A percentile compares a stretch with the other conserved stretches of the same genome.
These are phyloP conservation scores for Meira miltonrushii DNA, from an alignment of 1,284 basidiomycete species.

Conservation along the genomic window DNA sequence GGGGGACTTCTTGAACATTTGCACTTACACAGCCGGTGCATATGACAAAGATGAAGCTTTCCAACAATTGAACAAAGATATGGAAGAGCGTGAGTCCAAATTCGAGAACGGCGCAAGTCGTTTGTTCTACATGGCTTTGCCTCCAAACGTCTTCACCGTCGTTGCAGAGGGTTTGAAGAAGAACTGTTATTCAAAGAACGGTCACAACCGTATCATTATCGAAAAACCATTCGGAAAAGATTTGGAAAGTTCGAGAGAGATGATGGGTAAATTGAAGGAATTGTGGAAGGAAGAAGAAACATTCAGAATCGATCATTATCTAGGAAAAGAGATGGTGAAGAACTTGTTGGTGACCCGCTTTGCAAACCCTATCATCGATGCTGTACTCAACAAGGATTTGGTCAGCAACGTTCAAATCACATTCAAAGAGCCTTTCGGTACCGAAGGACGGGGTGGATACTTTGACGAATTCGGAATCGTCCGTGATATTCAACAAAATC, in stretches of 20 bases:
- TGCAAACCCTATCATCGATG: constrained; percentile 48
- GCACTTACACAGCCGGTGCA: constrained; percentile 47
- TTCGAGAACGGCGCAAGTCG: constrained; percentile 20
- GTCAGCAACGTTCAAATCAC: constrained; percentile 53
- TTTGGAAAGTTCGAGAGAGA: constrained; percentile 45
- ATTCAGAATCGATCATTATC: constrained; percentile 53
- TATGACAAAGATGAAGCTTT: constrained; percentile 48
- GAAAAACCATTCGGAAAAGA: constrained; percentile 52
- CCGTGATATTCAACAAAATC: constrained; percentile 54
- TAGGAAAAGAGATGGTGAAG: constrained; percentile 53
- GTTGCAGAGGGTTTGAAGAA: constrained; percentile 46
- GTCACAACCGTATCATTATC: constrained; percentile 48
- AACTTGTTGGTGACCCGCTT: constrained; percentile 50
- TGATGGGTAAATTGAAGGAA: constrained; percentile 48
- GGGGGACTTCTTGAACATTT: constrained; percentile 38
- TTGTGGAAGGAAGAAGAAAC: constrained; percentile 52
- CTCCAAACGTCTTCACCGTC: constrained; percentile 49
- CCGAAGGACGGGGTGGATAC: constrained; percentile 54
- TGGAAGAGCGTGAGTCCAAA: constrained; percentile 35
- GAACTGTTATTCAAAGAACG: constrained; percentile 45
- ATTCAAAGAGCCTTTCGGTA: constrained; percentile 54
- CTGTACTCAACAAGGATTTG: constrained; percentile 49
- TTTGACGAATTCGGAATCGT: constrained; percentile 55
- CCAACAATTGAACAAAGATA: constrained; percentile 39
- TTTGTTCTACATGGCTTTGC: constrained; percentile 51